Evolutionary conservation across 257 asterid genomes (phyloP).

Genomic region (Solanum chilense): DNA sequence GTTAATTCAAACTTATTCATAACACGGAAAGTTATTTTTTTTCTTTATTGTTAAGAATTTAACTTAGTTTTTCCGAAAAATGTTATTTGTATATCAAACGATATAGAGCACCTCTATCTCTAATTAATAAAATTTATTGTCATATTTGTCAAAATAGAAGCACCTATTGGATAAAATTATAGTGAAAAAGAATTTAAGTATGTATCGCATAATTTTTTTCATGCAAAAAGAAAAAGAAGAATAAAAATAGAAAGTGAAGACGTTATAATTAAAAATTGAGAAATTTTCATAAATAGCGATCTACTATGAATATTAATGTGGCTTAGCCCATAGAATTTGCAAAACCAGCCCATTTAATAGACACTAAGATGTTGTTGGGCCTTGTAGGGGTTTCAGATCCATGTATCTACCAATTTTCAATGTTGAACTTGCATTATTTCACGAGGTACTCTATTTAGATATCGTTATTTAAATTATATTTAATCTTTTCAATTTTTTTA

Average conservation of each 20-base stretch:
- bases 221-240: background rate
- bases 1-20: background rate
- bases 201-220: too few species aligned
- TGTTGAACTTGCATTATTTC: background rate
- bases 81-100: background rate
- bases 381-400: background rate
- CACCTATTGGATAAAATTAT: background rate
- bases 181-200: too few species aligned
- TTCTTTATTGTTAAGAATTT: background rate
- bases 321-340: background rate
- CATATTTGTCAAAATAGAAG: background rate
- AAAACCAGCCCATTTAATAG: background rate
- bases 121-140: too few species aligned
- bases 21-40: rapidly evolving
- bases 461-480: background rate
- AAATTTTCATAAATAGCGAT: too few species aligned
- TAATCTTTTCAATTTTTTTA: background rate
- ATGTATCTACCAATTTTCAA: background rate
- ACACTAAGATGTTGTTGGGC: background rate
- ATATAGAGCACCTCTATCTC: background rate
- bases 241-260: too few species aligned
- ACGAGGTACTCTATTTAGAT: background rate
- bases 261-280: background rate
- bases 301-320: too few species aligned
- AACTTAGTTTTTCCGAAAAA: background rate